Evolutionary conservation across 148 eudicot species (phyloP).

Genomic region (Arctostaphylos glauca): DNA sequence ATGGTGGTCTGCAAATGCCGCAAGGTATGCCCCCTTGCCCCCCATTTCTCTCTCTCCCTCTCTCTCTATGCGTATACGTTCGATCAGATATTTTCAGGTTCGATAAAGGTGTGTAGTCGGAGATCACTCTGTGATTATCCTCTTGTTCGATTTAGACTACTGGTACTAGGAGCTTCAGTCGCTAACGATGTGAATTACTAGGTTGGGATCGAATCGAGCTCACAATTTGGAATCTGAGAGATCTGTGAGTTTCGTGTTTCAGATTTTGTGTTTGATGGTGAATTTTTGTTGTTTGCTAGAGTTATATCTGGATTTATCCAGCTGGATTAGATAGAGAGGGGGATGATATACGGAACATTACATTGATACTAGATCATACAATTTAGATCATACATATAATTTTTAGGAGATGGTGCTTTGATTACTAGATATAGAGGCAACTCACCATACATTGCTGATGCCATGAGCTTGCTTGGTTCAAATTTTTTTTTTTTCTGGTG

Average conservation of each 20-base stretch:
- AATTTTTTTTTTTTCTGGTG: not conserved
- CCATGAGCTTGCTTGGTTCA: not conserved
- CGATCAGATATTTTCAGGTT: too few species aligned
- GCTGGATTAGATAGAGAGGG: not conserved
- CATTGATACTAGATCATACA: not conserved
- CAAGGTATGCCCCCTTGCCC: conserved; percentile 44
- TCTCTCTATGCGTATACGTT: not conserved
- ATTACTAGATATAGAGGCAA: not conserved
- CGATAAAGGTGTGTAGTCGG: not conserved
- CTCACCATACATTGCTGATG: not conserved
- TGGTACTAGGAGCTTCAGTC: not conserved
- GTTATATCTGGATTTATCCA: not conserved
- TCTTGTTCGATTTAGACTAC: not conserved
- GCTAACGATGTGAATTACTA: not conserved
- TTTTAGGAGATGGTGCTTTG: not conserved
- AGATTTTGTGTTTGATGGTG: not conserved
- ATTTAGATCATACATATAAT: too few species aligned
- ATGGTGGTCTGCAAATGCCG: conserved; percentile 99
- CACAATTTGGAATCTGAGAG: not conserved
- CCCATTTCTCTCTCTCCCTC: not conserved
- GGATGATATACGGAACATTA: not conserved
- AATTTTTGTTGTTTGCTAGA: not conserved
- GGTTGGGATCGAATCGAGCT: conserved; percentile 25
- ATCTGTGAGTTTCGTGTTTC: not conserved
- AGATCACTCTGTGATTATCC: not conserved